Percentiles rank a stretch among this genome's conserved stretches.
These are phyloP conservation scores for Gentiana dahurica DNA, from an alignment of 257 asterid species.

Conservation along the genomic window DNA sequence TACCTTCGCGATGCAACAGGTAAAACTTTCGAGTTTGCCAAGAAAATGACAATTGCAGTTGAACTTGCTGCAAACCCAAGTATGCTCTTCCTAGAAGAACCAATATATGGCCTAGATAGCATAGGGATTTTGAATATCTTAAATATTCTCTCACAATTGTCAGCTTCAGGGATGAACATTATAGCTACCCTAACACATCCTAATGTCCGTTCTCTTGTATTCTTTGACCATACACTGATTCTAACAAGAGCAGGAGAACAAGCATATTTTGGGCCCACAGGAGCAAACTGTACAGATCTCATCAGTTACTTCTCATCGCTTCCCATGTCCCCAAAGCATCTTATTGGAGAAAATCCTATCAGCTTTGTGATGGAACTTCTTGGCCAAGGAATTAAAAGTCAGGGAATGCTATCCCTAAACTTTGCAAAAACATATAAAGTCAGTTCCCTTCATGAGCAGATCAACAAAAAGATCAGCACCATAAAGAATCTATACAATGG, in stretches of 20 bases:
- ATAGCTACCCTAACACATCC: conserved; percentile 9
- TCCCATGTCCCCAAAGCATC: conserved; percentile 4
- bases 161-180: conserved; percentile 6
- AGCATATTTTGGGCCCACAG: conserved; percentile 10
- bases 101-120: conserved; percentile 5
- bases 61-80: conserved; percentile 15
- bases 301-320: conserved; percentile 6
- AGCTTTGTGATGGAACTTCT: conserved; percentile 6
- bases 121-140: conserved; percentile 8
- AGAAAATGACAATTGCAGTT: conserved; percentile 7
- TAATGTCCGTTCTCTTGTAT: conserved; percentile 7
- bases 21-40: conserved; percentile 8
- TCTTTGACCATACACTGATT: conserved; percentile 8
- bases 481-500: conserved; percentile 5
- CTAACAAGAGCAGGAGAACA: conserved; percentile 11
- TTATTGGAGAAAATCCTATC: conserved; percentile 6
- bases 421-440: conserved; percentile 5
- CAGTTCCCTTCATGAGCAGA: conserved; percentile 4
- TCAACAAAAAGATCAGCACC: not conserved
- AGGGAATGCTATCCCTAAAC: conserved; percentile 4
- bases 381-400: conserved; percentile 9
- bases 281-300: conserved; percentile 5
- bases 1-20: conserved; percentile 10
- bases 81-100: conserved; percentile 13
- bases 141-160: conserved; percentile 1